Base-by-base conservation (phyloP, 352 stramenopile species). In the Globisporangium nagaii region DNA sequence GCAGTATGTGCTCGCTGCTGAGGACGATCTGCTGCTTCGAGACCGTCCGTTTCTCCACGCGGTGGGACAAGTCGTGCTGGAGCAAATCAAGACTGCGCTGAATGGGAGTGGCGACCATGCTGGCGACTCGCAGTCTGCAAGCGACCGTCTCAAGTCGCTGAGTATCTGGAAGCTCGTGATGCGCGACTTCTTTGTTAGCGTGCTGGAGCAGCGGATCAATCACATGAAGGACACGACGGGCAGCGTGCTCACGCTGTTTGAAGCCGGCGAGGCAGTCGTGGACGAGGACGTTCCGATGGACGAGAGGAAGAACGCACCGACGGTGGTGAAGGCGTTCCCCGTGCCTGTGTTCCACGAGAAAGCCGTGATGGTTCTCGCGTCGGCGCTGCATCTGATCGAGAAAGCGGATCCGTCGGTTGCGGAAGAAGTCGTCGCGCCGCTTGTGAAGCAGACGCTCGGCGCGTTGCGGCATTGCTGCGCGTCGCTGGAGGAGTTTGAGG, bases 31-130 rank as follows among this genome's bases (percentile, higher is more conserved):
- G n/a, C 48, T 92, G 31, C 63, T 88, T 12, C 79, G 77, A 20
- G 79, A 92, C 60, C 73, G 79, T 43, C 71, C 88, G 8, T 78
- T 90, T n/a, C 67, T 92, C 19, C 75, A 92, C 66, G 66, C 77
- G n/a, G 54, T 92, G 6, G 68, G 66, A 8, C 77, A 89, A 56
- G 65, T 87, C 12, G 53, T 83, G 32, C 51, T 90, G 5, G 69
- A 86, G 13, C 73, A 83, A 49, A 63, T 81, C 31, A 78, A 75
- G 46, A 19, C 48, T 15, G 62, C 46, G 58, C 54, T 72, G 12
- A 58, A 60, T 12, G 68, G 40, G 12, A 81, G 63, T 50, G 68
- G 63, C 45, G 71, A 81, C 43, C 68, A 73, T 52, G 65, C 62
- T 25, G 61, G 66, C 24, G 53, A 72, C 6, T 58, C 62, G 15